These are phyloP conservation scores for Brassica cretica DNA, from an alignment of 345 rosid species.

Conservation along the genomic window DNA sequence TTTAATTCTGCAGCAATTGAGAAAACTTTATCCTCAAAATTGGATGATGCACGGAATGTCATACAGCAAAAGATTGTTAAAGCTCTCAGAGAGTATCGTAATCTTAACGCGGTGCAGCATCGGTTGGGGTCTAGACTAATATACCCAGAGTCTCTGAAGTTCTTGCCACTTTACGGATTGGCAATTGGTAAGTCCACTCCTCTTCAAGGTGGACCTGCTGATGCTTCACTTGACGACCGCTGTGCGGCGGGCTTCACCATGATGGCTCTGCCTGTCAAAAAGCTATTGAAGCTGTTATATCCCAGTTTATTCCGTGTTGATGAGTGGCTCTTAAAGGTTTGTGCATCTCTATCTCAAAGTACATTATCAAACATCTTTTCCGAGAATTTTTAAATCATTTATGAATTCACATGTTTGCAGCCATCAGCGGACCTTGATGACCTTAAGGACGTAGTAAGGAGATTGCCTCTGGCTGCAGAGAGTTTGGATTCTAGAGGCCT, in stretches of 20 bases:
- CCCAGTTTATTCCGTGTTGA: constrained; percentile 85
- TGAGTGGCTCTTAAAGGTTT: constrained; percentile 77
- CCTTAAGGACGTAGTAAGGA: constrained; percentile 43
- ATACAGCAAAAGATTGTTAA: constrained; percentile 84
- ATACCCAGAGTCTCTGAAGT: constrained; percentile 90
- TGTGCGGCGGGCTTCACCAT: constrained; percentile 92
- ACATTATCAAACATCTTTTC: neutral
- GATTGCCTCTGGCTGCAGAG: constrained; percentile 73
- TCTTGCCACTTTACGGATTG: constrained; percentile 78
- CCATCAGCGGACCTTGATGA: constrained; percentile 50
- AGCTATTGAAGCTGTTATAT: constrained; percentile 79
- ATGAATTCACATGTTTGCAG: constrained; percentile 49
- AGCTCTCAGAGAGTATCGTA: constrained; percentile 88
- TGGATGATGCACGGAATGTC: constrained; percentile 86
- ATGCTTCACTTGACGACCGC: constrained; percentile 86
- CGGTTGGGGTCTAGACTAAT: constrained; percentile 91
- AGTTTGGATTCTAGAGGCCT: constrained; percentile 96
- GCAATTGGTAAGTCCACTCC: constrained; percentile 80
- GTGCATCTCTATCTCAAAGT: neutral
- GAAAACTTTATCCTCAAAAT: constrained; percentile 77
- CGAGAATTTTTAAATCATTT: neutral
- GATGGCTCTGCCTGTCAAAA: constrained; percentile 93
- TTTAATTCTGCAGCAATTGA: constrained; percentile 76
- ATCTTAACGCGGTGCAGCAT: constrained; percentile 91
- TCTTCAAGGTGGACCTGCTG: constrained; percentile 90